Conservation (phyloP, 441 rosid genomes). For the Macaranga tanarius region DNA sequence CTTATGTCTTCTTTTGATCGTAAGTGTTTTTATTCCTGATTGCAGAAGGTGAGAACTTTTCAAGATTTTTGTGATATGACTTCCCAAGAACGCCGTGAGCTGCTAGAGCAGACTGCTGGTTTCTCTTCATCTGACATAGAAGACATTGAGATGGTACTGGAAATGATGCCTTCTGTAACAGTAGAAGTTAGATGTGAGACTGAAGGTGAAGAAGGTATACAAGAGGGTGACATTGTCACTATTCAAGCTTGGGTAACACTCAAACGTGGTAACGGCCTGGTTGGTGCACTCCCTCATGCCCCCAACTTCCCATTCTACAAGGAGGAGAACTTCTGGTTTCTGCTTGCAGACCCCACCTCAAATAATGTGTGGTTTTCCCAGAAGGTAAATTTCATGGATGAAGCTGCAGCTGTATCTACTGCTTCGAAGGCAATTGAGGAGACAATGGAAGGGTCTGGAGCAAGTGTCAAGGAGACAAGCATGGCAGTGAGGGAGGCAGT, state of each 20-base stretch:
- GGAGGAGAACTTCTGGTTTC: constrained; percentile 94
- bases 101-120: constrained; percentile 74
- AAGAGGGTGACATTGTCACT: constrained; percentile 88
- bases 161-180: constrained; percentile 89
- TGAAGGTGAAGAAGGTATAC: constrained; percentile 95
- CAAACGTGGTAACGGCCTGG: constrained; percentile 71
- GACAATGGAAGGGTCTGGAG: constrained; percentile 88
- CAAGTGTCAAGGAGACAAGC: constrained; percentile 65
- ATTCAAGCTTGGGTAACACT: constrained; percentile 88
- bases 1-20: constrained; percentile 11
- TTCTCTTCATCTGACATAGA: constrained; percentile 62
- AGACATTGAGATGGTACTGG: constrained; percentile 80
- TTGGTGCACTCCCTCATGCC: constrained; percentile 90
- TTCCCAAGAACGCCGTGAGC: constrained; percentile 64
- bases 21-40: constrained; percentile 17
- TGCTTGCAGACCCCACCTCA: constrained; percentile 73
- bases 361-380: constrained; percentile 93
- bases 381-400: constrained; percentile 96
- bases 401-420: constrained; percentile 67
- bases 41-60: constrained; percentile 91
- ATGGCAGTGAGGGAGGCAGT: constrained; percentile 65
- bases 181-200: constrained; percentile 87
- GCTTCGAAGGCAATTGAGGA: constrained; percentile 94
- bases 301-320: constrained; percentile 87
- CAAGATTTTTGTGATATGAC: constrained; percentile 78